Evolutionary conservation across 2,329 filamentous ascomycete species (phyloP).

Genomic region (Fusarium pilosicola): DNA sequence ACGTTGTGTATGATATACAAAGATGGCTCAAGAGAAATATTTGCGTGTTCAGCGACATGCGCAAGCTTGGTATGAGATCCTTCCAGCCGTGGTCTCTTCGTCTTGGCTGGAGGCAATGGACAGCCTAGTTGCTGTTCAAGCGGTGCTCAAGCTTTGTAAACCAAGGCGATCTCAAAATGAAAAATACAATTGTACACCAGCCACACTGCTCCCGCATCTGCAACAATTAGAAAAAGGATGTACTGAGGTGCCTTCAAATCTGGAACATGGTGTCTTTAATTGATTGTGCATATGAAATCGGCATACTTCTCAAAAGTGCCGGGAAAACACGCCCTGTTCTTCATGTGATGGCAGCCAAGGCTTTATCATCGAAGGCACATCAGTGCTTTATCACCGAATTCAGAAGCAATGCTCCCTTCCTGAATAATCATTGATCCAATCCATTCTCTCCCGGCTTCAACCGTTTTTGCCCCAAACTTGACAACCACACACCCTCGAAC

Average conservation of each 20-base stretch:
- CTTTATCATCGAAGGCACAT: slow-evolving; percentile 72
- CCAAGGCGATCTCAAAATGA: background rate
- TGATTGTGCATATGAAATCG: background rate
- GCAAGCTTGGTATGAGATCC: background rate
- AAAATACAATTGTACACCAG: background rate
- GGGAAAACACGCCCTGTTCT: background rate
- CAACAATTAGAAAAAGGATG: background rate
- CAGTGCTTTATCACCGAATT: slow-evolving; percentile 84
- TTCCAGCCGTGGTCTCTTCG: background rate
- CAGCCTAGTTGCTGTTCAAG: background rate
- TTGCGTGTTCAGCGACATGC: background rate
- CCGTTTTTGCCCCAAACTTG: slow-evolving; percentile 85
- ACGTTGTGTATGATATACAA: background rate
- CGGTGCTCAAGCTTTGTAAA: slow-evolving; percentile 11
- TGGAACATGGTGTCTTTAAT: background rate
- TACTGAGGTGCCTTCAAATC: background rate
- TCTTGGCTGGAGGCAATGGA: background rate
- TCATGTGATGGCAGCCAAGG: background rate
- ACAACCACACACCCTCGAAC: slow-evolving; percentile 87
- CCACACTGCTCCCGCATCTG: background rate
- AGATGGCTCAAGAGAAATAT: background rate
- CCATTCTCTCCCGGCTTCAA: slow-evolving; percentile 86
- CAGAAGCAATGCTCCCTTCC: slow-evolving; percentile 75
- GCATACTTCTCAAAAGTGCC: background rate
- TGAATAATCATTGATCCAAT: slow-evolving; percentile 77